Evolutionary conservation across 805 yeast species (phyloP), one percentile per base, ranked within the genome.

Genomic region (Diddensiella caesifluorescens): DNA sequence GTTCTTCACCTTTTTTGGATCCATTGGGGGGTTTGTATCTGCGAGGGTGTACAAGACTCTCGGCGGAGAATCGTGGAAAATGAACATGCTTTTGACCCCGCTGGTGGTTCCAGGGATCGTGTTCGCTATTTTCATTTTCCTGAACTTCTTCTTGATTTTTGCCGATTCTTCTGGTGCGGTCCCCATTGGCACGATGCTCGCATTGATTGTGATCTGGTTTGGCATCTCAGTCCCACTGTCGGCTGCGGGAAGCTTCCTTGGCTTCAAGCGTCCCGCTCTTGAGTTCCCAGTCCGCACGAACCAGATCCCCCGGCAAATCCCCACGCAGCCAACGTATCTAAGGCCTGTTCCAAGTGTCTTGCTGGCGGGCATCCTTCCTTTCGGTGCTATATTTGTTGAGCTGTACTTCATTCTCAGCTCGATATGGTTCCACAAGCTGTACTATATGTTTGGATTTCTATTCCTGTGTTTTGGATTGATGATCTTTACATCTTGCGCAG

Each of bases 401-500:
- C 76, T 92, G 76, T 89, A 87, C 65, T 90, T 88, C 68, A 85
- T 92, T 55, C 80, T 85, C 68, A 75, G 85, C 39, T 86, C 95
- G 23, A 66, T 92, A 51, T 90, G 98, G 98, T 86, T 84, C 65
- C 88, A 85, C 72, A 77, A 85, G 62, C 80, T 89, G 50, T 92
- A 77, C 71, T 92, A 89, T 73, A 90, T 92, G 97, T 92, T 92
- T 71, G 98, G 97, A 9, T 92, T 90, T 73, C 69, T 90, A 52
- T 85, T 89, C 63, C 79, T 89, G 67, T 88, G 96, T 55, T 80
- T 85, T 60, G 49, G 81, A n/a, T 70, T 89, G 58, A 83, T 87
- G 86, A 68, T 85, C 9, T 55, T 83, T 53, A 88, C 96, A 4
- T 82, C 95, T 10, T 71, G 83, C 10, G 70, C 89, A 46, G 87